Evolutionary conservation across 495 filamentous ascomycete genomes (phyloP).

Genomic region (Rostrohypoxylon terebratum): DNA sequence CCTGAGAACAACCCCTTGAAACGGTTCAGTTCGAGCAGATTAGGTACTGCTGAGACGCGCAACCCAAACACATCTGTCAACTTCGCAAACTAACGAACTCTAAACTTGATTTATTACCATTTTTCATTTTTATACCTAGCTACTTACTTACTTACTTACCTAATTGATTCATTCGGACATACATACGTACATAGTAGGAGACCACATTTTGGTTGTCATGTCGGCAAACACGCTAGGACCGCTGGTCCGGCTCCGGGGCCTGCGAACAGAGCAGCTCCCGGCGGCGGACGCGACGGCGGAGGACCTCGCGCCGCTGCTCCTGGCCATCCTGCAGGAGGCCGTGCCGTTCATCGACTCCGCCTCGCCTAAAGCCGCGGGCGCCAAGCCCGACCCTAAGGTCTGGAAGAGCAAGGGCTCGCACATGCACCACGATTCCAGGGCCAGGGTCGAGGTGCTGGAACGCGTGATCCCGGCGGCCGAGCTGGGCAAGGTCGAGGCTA

Average conservation of each 20-base stretch:
- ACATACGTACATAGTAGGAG: too few species aligned
- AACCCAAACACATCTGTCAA: not conserved
- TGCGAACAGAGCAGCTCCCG: conserved; percentile 56
- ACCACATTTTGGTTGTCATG: too few species aligned
- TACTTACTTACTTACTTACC: not conserved
- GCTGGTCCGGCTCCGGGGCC: conserved; percentile 58
- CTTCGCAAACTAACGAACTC: not conserved
- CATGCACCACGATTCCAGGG: conserved; percentile 59
- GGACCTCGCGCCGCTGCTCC: conserved; percentile 55
- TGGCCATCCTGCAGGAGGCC: conserved; percentile 65
- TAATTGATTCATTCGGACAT: not conserved
- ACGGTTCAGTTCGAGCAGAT: conserved; percentile 3
- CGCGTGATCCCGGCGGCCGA: conserved; percentile 55
- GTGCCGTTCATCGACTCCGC: conserved; percentile 65
- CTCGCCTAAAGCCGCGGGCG: conserved; percentile 52
- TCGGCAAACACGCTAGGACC: conserved; percentile 40
- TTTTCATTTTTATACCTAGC: not conserved
- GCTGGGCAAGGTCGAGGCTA: conserved; percentile 42
- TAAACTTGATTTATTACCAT: not conserved
- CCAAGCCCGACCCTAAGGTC: conserved; percentile 49
- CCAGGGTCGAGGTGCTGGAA: conserved; percentile 60
- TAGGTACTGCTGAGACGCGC: not conserved
- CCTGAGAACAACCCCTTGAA: conserved; percentile 13
- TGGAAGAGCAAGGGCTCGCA: conserved; percentile 61
- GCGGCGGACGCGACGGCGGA: conserved; percentile 39